These are phyloP conservation scores for Cryptococcus neoformans DNA, from an alignment of 1,284 basidiomycete genomes.

Conservation along the genomic window DNA sequence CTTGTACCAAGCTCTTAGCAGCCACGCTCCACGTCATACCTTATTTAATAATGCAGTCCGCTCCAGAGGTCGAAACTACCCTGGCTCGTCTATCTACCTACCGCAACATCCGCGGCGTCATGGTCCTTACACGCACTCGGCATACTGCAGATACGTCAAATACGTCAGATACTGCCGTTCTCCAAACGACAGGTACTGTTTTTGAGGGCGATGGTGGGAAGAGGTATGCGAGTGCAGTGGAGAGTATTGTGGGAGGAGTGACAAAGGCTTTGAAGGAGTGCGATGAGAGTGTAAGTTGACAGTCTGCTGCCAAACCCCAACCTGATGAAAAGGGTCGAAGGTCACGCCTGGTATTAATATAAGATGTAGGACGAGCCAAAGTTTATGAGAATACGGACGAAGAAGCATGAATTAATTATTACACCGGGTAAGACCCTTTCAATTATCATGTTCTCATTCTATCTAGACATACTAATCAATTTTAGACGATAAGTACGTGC, in stretches of 20 bases:
- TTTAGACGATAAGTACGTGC: constrained; percentile 72
- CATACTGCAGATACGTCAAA: neutral
- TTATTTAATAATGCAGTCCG: constrained; percentile 35
- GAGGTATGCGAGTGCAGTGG: constrained; percentile 74
- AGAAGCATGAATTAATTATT: constrained; percentile 88
- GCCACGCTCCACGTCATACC: neutral
- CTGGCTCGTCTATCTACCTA: constrained; percentile 71
- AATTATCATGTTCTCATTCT: neutral
- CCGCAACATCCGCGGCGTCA: constrained; percentile 80
- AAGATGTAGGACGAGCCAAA: constrained; percentile 71
- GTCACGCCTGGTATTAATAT: neutral
- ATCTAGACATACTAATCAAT: neutral
- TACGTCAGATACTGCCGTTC: constrained; percentile 58
- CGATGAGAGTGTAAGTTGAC: constrained; percentile 14
- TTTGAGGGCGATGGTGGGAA: constrained; percentile 83
- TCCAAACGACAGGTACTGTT: constrained; percentile 75
- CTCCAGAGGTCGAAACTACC: constrained; percentile 70
- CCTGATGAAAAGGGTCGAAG: neutral
- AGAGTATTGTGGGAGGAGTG: constrained; percentile 71
- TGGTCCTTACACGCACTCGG: constrained; percentile 61
- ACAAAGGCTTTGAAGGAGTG: constrained; percentile 62
- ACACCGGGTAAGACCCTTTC: constrained; percentile 67
- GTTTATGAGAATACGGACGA: constrained; percentile 87
- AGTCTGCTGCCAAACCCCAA: neutral
- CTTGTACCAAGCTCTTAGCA: neutral